Percentiles rank a stretch among this genome's conserved stretches.
These are phyloP conservation scores for Penstemon davidsonii DNA, from an alignment of 257 asterid genomes.

Conservation along the genomic window DNA sequence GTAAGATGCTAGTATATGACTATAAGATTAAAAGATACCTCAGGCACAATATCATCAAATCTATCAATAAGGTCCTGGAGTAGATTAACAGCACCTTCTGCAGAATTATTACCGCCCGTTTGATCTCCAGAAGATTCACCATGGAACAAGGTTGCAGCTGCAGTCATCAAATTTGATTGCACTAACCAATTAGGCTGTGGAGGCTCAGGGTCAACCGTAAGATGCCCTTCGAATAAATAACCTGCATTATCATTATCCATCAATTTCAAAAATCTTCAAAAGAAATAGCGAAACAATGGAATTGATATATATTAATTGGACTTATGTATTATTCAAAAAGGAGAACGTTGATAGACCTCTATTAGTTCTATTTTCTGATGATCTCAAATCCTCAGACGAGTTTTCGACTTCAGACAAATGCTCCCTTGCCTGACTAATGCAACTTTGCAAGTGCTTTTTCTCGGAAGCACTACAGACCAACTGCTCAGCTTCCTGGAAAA, in stretches of 20 bases:
- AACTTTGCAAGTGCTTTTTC: conserved; percentile 64
- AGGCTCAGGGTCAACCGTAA: conserved; percentile 93
- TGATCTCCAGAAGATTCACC: conserved; percentile 69
- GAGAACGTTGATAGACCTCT: conserved; percentile 47
- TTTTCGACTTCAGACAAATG: conserved; percentile 60
- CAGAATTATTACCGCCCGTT: conserved; percentile 32
- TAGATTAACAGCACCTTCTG: conserved; percentile 45
- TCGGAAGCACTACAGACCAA: conserved; percentile 52
- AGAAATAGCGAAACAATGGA: background rate
- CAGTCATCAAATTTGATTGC: conserved; percentile 59
- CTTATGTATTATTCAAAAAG: background rate
- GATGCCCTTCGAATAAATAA: conserved; percentile 95
- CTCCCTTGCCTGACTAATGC: conserved; percentile 64
- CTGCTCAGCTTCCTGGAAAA: conserved; percentile 70
- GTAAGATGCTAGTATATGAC: background rate
- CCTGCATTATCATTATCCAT: conserved; percentile 48
- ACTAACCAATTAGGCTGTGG: conserved; percentile 89
- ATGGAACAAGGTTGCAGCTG: conserved; percentile 63
- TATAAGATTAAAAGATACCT: conserved; percentile 47
- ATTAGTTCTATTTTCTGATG: conserved; percentile 39
- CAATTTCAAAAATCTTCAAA: conserved; percentile 17
- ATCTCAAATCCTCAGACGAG: conserved; percentile 41
- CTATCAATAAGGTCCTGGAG: conserved; percentile 55
- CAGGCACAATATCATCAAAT: conserved; percentile 68
- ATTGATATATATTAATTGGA: background rate